phyloP scores from a whole-genome alignment of 2,329 filamentous ascomycete species.

The Ramichloridium luteum region DNA sequence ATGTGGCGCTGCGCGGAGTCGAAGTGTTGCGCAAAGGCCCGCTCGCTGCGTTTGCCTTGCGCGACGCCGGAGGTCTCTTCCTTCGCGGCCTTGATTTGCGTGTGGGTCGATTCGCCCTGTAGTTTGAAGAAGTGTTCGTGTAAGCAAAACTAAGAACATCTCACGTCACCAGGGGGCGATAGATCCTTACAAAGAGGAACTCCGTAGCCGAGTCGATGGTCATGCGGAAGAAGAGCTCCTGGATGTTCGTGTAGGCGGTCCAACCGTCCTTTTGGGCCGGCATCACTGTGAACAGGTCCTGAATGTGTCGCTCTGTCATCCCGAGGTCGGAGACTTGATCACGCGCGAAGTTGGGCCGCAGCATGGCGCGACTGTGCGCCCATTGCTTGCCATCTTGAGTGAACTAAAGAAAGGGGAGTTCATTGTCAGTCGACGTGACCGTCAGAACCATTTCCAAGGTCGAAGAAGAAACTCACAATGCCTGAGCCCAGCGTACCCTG shows the following conservation, averaged over 20 bases:
- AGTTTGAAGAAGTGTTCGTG: too few relatives aligned
- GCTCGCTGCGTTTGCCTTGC: conserved; percentile 17
- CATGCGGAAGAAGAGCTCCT: conserved; percentile 47
- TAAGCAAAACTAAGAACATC: too few relatives aligned
- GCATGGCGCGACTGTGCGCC: conserved; percentile 26
- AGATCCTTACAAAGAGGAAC: conserved; percentile 35
- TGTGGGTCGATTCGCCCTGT: not conserved
- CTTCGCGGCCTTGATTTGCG: conserved; percentile 10
- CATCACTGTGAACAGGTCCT: conserved; percentile 23
- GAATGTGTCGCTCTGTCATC: conserved; percentile 25
- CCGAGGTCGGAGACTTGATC: conserved; percentile 28
- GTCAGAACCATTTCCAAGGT: too few relatives aligned
- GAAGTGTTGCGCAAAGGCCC: conserved; percentile 32
- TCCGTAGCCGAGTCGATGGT: conserved; percentile 57
- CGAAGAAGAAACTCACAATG: conserved; percentile 14
- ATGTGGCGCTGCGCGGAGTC: conserved; percentile 30
- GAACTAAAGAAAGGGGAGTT: conserved; percentile 14
- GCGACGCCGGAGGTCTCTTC: conserved; percentile 16
- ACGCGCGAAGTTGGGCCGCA: conserved; percentile 28
- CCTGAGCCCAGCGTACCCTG: conserved; percentile 21
- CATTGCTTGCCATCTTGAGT: conserved; percentile 25
- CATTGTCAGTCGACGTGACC: not conserved
- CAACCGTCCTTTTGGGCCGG: conserved; percentile 18
- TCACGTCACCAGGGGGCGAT: not conserved
- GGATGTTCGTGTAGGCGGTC: conserved; percentile 23